These are phyloP conservation scores for Lentinula guzmanii DNA, from an alignment of 768 basidiomycete species.

Conservation along the genomic window DNA sequence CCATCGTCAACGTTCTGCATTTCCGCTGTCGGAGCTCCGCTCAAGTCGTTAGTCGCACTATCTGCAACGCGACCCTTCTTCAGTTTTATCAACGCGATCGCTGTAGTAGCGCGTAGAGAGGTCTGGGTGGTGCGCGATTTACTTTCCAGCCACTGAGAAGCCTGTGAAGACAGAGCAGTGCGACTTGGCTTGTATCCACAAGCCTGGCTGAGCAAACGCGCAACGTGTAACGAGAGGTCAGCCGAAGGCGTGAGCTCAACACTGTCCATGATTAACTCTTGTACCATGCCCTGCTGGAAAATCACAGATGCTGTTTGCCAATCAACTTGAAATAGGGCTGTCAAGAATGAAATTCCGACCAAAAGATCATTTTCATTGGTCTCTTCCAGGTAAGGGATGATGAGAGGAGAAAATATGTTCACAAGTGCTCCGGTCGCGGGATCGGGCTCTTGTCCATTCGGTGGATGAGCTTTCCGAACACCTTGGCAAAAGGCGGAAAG, in stretches of 20 bases:
- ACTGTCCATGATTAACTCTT: slow-evolving; percentile 62
- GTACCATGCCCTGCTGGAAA: slow-evolving; percentile 54
- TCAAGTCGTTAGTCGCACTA: slow-evolving; percentile 22
- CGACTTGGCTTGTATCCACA: slow-evolving; percentile 71
- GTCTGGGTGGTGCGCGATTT: slow-evolving; percentile 45
- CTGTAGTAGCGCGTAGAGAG: slow-evolving; percentile 53
- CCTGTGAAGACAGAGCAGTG: slow-evolving; percentile 48
- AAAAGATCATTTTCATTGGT: slow-evolving; percentile 48
- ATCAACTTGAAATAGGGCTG: slow-evolving; percentile 84
- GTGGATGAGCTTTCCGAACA: slow-evolving; percentile 32
- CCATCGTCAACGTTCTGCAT: slow-evolving; percentile 30
- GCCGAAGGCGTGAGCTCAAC: slow-evolving; percentile 56
- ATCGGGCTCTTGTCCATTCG: slow-evolving; percentile 33
- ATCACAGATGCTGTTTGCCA: slow-evolving; percentile 59
- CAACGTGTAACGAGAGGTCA: slow-evolving; percentile 51
- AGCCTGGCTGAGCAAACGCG: slow-evolving; percentile 72
- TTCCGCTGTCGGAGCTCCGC: slow-evolving; percentile 5
- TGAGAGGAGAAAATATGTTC: slow-evolving; percentile 42
- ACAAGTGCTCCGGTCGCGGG: slow-evolving; percentile 43
- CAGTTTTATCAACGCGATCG: slow-evolving; percentile 76
- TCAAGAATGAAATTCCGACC: slow-evolving; percentile 57
- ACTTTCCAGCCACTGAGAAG: slow-evolving; percentile 60
- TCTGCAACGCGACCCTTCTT: slow-evolving; percentile 51
- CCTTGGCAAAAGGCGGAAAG: slow-evolving; percentile 67
- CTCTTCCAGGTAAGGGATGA: slow-evolving; percentile 41